phyloP scores from a whole-genome alignment of 1,284 basidiomycete species.

The Moniliella sp. region DNA sequence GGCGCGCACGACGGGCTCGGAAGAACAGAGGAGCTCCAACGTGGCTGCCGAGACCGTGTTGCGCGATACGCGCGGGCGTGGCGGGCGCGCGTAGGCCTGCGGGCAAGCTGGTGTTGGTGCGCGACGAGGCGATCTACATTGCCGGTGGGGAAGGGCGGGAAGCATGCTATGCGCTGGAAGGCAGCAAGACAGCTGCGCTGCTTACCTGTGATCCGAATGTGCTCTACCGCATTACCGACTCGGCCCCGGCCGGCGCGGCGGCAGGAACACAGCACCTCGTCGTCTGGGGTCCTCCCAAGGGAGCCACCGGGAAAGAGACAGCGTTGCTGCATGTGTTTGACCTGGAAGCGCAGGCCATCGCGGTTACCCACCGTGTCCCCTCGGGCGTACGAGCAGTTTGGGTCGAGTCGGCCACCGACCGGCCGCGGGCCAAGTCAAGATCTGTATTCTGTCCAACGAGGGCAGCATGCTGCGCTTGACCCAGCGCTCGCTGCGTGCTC shows the following conservation, averaged over 20 bases:
- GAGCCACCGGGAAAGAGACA: constrained; percentile 40
- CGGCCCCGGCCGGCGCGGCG: too few species aligned
- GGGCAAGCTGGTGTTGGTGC: constrained; percentile 58
- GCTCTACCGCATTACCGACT: constrained; percentile 37
- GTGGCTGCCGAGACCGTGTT: background rate
- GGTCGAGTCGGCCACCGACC: constrained; percentile 1
- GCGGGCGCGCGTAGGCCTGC: constrained; percentile 33
- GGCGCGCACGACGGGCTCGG: background rate
- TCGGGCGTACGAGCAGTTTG: constrained; percentile 10
- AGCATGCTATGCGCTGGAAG: constrained; percentile 49
- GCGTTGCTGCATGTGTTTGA: constrained; percentile 83
- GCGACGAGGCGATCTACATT: constrained; percentile 76
- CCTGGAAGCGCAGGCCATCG: constrained; percentile 72
- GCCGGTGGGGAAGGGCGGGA: constrained; percentile 64
- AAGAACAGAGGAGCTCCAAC: background rate
- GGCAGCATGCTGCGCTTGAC: constrained; percentile 10
- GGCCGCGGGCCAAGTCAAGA: constrained; percentile 4
- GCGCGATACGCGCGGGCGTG: background rate
- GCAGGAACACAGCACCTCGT: too few species aligned
- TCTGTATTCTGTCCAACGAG: constrained; percentile 15
- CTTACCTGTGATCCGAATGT: background rate
- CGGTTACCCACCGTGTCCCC: constrained; percentile 38
- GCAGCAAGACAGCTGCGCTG: constrained; percentile 51
- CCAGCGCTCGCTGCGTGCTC: constrained; percentile 19
- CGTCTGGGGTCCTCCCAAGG: background rate